Base-by-base conservation (phyloP, 805 yeast species). In the Yamadazyma sp. region DNA sequence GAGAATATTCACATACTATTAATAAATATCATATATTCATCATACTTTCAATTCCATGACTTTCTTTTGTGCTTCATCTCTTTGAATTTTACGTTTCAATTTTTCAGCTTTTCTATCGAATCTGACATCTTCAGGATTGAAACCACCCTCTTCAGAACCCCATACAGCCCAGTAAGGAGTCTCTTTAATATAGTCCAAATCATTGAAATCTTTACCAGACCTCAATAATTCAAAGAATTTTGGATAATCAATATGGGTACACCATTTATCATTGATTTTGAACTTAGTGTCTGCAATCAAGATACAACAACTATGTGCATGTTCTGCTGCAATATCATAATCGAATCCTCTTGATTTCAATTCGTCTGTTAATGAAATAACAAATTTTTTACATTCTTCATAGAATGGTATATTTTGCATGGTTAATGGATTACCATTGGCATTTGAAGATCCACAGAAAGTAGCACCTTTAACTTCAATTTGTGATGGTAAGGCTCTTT, bases 391-490 rank as follows among this genome's bases (percentile, higher is more conserved):
- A 53, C 95, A 91, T 56, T 88, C 97, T 44, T 86, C 95, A 54
- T 88, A 88, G 53, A 85, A 88, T 29, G 97, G 97, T 38, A 89
- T 93, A 53, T 88, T 88, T 55, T 88, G 91, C 97, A 88, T 88
- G 2, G 96, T 87, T 46, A 88, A 68, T 31, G 95, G 89, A 52
- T 88, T 86, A 22, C 93, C 89, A 55, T 86, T 84, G 30, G 82
- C 86, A 37, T 64, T 65, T 9, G 95, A 83, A 0, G 94, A 82
- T 0, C 97, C 97, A 67, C 96, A 87, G 63, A 86, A 88, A 0
- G 97, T 88, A 9, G 95, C 96, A 36, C 97, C 97, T 60, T 88
- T 88, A 41, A 88, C 82, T 59, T 88, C 97, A 40, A 88, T 83
- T 49, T 88, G 85, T 27, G 95, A 81, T 2, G 97, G 97, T 40